Percentiles rank a stretch among this genome's conserved stretches.
Conservation (phyloP, 139 green algal genomes). For the Bryopsis sp. region DNA sequence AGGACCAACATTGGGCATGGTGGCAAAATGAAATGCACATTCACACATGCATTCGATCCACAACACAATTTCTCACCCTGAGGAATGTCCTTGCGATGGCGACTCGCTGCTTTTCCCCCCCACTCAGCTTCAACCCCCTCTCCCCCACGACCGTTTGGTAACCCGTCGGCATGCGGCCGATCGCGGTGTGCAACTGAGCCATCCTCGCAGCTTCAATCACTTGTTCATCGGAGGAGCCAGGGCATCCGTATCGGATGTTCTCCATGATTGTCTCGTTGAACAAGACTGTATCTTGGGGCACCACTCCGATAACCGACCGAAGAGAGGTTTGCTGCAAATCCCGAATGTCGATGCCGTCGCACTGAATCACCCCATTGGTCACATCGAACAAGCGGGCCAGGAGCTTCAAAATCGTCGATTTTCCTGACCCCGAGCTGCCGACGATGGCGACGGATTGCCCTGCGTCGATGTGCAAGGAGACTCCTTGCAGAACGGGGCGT, state of each 20-base stretch:
- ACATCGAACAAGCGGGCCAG: constrained; percentile 12
- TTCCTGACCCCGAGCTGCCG: constrained; percentile 73
- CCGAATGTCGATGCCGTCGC: constrained; percentile 66
- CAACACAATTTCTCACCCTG: constrained; percentile 61
- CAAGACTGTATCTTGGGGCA: constrained; percentile 75
- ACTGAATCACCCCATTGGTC: constrained; percentile 11
- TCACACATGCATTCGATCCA: no score
- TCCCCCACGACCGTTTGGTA: constrained; percentile 80
- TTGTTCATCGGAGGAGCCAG: constrained; percentile 43
- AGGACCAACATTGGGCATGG: no score
- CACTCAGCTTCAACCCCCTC: constrained; percentile 84
- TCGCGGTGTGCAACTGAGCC: constrained; percentile 38
- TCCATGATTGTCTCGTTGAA: constrained; percentile 62
- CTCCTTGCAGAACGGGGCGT: constrained; percentile 30
- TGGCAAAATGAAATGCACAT: no score
- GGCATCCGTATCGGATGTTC: constrained; percentile 47
- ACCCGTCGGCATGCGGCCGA: constrained; percentile 52
- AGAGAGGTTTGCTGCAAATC: constrained; percentile 44
- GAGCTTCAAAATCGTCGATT: constrained; percentile 81
- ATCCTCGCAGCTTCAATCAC: constrained; percentile 44
- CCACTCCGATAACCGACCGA: constrained; percentile 68
- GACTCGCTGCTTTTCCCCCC: constrained; percentile 91
- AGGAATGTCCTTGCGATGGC: constrained; percentile 69
- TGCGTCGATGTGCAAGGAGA: constrained; percentile 36
- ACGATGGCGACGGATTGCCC: constrained; percentile 83